Evolutionary conservation across 202 grass and related monocot genomes (phyloP).

Genomic region (Elaeis oleifera): DNA sequence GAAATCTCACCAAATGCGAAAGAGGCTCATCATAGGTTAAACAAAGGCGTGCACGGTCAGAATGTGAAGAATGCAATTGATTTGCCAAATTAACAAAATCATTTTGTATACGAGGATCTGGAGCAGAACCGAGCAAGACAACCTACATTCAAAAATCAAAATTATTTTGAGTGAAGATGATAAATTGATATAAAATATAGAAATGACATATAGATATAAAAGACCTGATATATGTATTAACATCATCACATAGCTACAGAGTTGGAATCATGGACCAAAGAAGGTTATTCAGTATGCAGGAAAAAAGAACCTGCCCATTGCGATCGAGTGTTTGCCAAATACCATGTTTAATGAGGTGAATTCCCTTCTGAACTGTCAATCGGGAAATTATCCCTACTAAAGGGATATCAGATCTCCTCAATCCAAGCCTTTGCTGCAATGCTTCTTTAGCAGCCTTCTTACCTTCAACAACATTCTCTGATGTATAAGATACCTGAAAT

Average conservation of each 20-base stretch:
- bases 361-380: conserved; percentile 87
- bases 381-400: conserved; percentile 82
- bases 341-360: conserved; percentile 96
- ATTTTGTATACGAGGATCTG: conserved; percentile 75
- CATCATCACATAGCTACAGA: too few species aligned
- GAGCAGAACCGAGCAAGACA: conserved; percentile 84
- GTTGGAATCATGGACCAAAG: not conserved
- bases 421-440: conserved; percentile 71
- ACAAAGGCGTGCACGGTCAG: conserved; percentile 59
- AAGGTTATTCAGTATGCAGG: not conserved
- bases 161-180: too few species aligned
- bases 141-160: conserved; percentile 35
- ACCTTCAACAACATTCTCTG: conserved; percentile 75
- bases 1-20: conserved; percentile 69
- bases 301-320: conserved; percentile 53
- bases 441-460: conserved; percentile 76
- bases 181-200: too few species aligned
- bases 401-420: conserved; percentile 56
- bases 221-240: too few species aligned
- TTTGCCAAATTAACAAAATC: conserved; percentile 65
- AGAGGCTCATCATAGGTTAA: conserved; percentile 88
- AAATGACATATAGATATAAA: not conserved
- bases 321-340: conserved; percentile 55
- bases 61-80: conserved; percentile 62
- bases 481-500: conserved; percentile 69